Conservation (phyloP, 2,329 filamentous ascomycete genomes). For the Ophiognomonia clavigignenti-juglandacearum region DNA sequence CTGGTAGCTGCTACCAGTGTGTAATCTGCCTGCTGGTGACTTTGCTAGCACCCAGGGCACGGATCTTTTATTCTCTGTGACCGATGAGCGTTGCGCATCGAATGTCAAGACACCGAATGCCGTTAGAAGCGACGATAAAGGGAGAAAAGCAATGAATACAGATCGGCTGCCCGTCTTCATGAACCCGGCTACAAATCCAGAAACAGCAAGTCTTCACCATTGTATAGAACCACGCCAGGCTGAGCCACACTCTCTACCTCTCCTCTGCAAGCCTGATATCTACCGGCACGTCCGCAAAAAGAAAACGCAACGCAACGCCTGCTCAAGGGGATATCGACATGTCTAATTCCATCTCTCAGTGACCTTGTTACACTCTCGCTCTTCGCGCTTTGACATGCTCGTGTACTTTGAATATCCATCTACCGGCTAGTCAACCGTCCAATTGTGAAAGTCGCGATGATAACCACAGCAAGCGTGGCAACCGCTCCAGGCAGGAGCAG, state of each 20-base stretch:
- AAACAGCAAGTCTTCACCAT: neutral
- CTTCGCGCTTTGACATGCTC: neutral
- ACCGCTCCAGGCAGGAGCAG: constrained; percentile 89
- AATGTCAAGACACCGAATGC: too few species aligned
- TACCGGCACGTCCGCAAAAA: neutral
- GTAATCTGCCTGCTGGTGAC: too few species aligned
- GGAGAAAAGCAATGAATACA: too few species aligned
- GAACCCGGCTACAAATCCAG: neutral
- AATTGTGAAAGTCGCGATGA: constrained; percentile 88
- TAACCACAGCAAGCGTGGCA: constrained; percentile 89
- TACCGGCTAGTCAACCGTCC: constrained; percentile 60
- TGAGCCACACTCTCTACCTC: neutral
- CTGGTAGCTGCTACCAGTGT: too few species aligned
- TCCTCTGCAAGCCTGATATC: neutral
- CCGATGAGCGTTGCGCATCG: too few species aligned
- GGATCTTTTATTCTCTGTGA: too few species aligned
- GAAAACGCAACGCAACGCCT: neutral
- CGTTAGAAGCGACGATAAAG: too few species aligned
- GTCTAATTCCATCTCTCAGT: neutral
- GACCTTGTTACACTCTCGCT: neutral
- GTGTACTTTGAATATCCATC: neutral
- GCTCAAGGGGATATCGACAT: constrained; percentile 2
- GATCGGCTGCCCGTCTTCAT: too few species aligned
- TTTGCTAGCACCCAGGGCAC: too few species aligned
- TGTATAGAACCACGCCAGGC: neutral